phyloP scores from a whole-genome alignment of 2,329 filamentous ascomycete species.

The Dothideomycetes sp. region DNA sequence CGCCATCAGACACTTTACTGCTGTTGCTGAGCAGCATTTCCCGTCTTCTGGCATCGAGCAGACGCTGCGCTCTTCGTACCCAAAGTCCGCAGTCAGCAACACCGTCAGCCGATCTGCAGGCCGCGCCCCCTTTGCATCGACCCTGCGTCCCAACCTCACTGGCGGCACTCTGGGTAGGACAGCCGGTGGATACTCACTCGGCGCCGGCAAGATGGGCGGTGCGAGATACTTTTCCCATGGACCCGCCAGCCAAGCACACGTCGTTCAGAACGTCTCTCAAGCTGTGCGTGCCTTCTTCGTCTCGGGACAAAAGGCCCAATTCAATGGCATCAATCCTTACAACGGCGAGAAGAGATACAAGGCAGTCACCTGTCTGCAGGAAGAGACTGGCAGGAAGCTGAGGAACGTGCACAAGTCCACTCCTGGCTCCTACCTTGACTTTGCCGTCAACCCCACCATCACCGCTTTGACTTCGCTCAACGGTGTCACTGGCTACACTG shows the following conservation, averaged over 20 bases:
- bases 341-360: conserved; percentile 72
- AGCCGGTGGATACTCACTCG: conserved; percentile 73
- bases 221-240: conserved; percentile 84
- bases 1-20: conserved; percentile 41
- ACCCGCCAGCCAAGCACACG: conserved; percentile 74
- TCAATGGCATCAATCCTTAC: conserved; percentile 59
- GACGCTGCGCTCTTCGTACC: conserved; percentile 37
- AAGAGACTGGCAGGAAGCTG: conserved; percentile 60
- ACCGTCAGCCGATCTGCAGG: conserved; percentile 55
- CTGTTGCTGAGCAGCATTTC: conserved; percentile 24
- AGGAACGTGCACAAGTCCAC: conserved; percentile 43
- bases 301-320: conserved; percentile 80
- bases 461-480: conserved; percentile 71
- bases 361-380: conserved; percentile 61
- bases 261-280: conserved; percentile 89
- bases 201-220: conserved; percentile 57
- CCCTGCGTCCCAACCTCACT: conserved; percentile 83
- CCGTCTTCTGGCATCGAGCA: conserved; percentile 26
- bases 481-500: conserved; percentile 42
- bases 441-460: conserved; percentile 76
- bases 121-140: conserved; percentile 75
- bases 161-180: conserved; percentile 75
- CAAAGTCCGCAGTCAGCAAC: conserved; percentile 44
- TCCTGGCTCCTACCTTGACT: conserved; percentile 79
- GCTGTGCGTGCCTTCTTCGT: conserved; percentile 86